A percentile compares a stretch with the other conserved stretches of the same genome.
phyloP scores from a whole-genome alignment of 345 rosid species.

The Alliaria petiolata region DNA sequence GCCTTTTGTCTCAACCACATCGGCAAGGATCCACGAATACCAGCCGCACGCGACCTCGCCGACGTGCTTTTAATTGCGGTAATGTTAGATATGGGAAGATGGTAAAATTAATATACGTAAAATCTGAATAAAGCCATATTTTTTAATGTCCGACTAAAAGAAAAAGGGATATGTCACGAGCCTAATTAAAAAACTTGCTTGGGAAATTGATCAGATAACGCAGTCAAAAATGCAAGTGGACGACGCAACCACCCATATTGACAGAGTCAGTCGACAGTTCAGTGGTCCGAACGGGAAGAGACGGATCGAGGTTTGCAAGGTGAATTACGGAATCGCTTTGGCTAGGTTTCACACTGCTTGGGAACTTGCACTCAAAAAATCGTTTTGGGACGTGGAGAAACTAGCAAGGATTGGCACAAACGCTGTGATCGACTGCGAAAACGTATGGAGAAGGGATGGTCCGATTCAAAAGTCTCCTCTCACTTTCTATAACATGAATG shows the following conservation, averaged over 20 bases:
- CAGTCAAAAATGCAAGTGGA: not conserved
- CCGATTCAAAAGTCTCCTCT: constrained; percentile 7
- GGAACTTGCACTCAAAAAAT: no score
- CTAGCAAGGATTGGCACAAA: not conserved
- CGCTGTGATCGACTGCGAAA: no score
- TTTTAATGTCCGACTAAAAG: no score
- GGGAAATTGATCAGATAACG: constrained; percentile 2
- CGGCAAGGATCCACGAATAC: not conserved
- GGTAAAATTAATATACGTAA: no score
- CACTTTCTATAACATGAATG: not conserved
- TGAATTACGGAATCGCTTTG: not conserved
- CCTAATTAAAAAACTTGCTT: not conserved
- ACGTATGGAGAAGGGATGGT: not conserved
- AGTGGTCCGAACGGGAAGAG: not conserved
- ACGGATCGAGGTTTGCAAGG: not conserved
- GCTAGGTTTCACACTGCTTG: constrained; percentile 2
- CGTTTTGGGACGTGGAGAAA: no score
- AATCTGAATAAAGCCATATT: no score
- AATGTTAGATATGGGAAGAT: no score
- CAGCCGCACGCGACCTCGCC: not conserved
- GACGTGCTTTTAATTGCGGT: constrained; percentile 11
- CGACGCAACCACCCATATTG: not conserved
- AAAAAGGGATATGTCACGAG: no score
- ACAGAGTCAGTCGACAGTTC: not conserved
- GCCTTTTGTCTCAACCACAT: not conserved